A percentile compares a stretch with the other conserved stretches of the same genome.
Conservation (phyloP, 2,329 filamentous ascomycete genomes). For the Ascochyta lentis region DNA sequence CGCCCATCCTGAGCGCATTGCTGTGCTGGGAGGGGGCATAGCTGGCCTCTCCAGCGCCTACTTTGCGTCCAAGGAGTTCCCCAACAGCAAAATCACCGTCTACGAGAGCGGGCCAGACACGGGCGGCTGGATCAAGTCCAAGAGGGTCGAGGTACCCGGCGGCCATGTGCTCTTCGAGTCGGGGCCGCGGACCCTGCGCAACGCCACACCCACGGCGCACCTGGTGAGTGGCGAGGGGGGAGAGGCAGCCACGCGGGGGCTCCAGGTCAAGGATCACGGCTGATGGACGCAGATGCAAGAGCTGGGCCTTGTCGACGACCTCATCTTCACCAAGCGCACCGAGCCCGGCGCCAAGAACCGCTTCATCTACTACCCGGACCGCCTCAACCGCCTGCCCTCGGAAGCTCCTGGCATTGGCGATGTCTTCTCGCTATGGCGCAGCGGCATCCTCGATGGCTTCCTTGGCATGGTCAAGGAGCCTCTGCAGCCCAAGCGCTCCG, state of each 20-base stretch:
- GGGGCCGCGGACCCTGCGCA: constrained; percentile 79
- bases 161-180: constrained; percentile 77
- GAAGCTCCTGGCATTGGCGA: constrained; percentile 34
- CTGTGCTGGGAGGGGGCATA: constrained; percentile 61
- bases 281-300: constrained; percentile 59
- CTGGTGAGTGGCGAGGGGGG: constrained; percentile 61
- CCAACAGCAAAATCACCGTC: constrained; percentile 74
- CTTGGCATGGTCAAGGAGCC: constrained; percentile 49
- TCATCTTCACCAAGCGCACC: constrained; percentile 60
- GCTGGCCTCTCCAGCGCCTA: constrained; percentile 64
- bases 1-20: constrained; percentile 48
- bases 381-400: constrained; percentile 63
- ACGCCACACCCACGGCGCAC: constrained; percentile 72
- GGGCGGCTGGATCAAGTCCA: constrained; percentile 85
- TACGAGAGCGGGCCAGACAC: constrained; percentile 75
- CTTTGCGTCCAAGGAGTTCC: constrained; percentile 74
- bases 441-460: constrained; percentile 61
- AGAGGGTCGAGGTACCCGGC: constrained; percentile 66
- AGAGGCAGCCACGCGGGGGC: background rate
- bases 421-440: constrained; percentile 54
- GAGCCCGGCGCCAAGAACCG: constrained; percentile 67
- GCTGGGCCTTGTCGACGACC: constrained; percentile 62
- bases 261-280: background rate
- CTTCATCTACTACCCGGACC: constrained; percentile 89
- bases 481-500: constrained; percentile 40